Percentiles rank a stretch among this genome's conserved stretches.
These are phyloP conservation scores for Colletotrichum tropicale DNA, from an alignment of 2,329 filamentous ascomycete species.

Conservation along the genomic window DNA sequence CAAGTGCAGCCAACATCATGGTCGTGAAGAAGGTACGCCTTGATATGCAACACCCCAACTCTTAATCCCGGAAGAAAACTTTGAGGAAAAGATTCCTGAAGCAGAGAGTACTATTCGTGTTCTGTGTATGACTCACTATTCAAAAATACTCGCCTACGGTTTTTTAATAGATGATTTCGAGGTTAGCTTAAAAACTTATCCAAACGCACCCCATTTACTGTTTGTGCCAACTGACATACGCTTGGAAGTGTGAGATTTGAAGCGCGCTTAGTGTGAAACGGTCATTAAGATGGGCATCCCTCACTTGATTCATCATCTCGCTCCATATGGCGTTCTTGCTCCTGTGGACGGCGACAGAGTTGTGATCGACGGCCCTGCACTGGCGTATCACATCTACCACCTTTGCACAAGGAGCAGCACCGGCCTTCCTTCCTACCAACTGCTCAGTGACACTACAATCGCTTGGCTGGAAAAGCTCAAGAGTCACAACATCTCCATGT, in stretches of 20 bases:
- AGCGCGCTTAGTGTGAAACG: neutral
- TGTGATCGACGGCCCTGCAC: constrained; percentile 77
- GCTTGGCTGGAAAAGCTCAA: constrained; percentile 68
- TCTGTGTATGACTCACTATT: neutral
- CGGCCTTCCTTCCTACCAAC: constrained; percentile 64
- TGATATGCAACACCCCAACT: neutral
- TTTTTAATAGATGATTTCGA: neutral
- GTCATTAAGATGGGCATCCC: constrained; percentile 60
- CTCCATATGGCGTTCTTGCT: constrained; percentile 52
- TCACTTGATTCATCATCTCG: constrained; percentile 56
- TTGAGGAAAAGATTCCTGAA: neutral
- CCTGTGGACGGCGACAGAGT: constrained; percentile 45
- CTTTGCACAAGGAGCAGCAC: constrained; percentile 55
- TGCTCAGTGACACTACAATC: constrained; percentile 64
- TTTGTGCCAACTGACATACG: neutral
- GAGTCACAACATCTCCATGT: constrained; percentile 66
- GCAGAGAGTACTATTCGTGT: neutral
- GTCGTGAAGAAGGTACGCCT: neutral
- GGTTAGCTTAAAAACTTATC: neutral
- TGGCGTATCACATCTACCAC: constrained; percentile 76
- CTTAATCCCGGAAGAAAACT: fast-evolving
- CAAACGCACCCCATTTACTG: fast-evolving
- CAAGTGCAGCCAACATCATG: neutral
- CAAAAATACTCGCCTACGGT: fast-evolving
- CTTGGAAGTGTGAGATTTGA: neutral